Evolutionary conservation across 2,329 filamentous ascomycete species (phyloP), one percentile per base, ranked within the genome.

Genomic region (Pseudogymnoascus sp.): DNA sequence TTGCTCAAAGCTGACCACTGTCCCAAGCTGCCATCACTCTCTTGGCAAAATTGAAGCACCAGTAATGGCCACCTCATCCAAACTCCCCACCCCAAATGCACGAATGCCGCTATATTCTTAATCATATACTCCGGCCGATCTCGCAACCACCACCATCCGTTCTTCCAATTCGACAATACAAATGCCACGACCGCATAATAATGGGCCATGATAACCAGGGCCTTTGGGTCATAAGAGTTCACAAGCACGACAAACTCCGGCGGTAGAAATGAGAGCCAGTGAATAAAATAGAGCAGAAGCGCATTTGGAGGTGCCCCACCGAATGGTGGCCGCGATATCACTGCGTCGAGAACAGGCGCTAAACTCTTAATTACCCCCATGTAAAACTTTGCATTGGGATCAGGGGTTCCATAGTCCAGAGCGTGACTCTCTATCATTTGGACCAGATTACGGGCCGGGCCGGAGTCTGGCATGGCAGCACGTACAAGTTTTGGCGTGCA

Each of bases 91-190:
- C 49, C 1, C 11, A 2, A 33, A 33, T 9, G 3, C 5, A 67
- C 39, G 19, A 61, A 67, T 11, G 59, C 39, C 1, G 62, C 55
- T 33, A 67, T 67, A 8, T 64, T 67, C 11, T 62, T 35, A 2
- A 67, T 63, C 65, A 67, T 67, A 49, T 64, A 67, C 11, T 23
- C 61, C n/a, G 64, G 66, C 39, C 66, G 66, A 22, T 67, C 63
- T 49, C 63, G 62, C 60, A 62, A 61, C 66, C 66, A 67, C 65
- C 65, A 67, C 64, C 64, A 66, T 9, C 58, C 60, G 3, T 41
- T 58, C 42, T 60, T 60, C 30, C 55, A 60, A n/a, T 63, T 65
- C 25, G 60, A 61, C 14, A 66, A 30, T 9, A 60, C 49, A 12
- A 55, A 64, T 8, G 63, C 66, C 22, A 62, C 61, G 2, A 65